phyloP scores from a whole-genome alignment of 2,329 filamentous ascomycete genomes.

The Colletotrichum sp. region DNA sequence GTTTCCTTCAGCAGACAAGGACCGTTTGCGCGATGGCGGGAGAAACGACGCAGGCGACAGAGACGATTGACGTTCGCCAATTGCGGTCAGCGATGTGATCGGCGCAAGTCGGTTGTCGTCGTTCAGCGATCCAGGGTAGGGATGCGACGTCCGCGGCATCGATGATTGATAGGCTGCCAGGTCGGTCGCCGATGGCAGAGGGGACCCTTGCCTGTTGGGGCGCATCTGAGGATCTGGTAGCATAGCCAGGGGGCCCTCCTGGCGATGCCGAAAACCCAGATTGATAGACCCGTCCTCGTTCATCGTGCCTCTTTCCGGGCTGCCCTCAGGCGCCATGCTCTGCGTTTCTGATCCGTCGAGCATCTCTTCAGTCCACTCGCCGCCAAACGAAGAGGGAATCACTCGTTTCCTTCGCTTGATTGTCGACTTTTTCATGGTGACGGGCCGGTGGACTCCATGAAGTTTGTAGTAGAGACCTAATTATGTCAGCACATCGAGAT shows the following conservation, averaged over 20 bases:
- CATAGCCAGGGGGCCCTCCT: conserved; percentile 49
- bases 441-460: conserved; percentile 89
- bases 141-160: conserved; percentile 39
- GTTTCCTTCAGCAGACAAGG: conserved; percentile 63
- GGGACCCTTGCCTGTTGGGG: conserved; percentile 48
- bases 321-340: conserved; percentile 39
- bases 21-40: conserved; percentile 67
- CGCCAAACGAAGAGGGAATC: conserved; percentile 70
- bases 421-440: conserved; percentile 98
- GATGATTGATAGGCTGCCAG: conserved; percentile 58
- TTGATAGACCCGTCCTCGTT: conserved; percentile 71
- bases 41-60: conserved; percentile 66
- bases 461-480: conserved; percentile 94
- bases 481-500: conserved; percentile 17
- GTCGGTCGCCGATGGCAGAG: conserved; percentile 45
- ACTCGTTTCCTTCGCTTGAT: conserved; percentile 97
- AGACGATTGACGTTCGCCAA: conserved; percentile 59
- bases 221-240: conserved; percentile 50
- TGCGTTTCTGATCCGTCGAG: conserved; percentile 55
- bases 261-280: conserved; percentile 59
- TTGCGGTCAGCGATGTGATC: conserved; percentile 49
- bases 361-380: conserved; percentile 45
- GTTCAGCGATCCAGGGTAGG: conserved; percentile 46
- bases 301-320: conserved; percentile 57
- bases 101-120: conserved; percentile 66